These are phyloP conservation scores for Xylaria sp. DNA, from an alignment of 2,329 filamentous ascomycete species.

Conservation along the genomic window DNA sequence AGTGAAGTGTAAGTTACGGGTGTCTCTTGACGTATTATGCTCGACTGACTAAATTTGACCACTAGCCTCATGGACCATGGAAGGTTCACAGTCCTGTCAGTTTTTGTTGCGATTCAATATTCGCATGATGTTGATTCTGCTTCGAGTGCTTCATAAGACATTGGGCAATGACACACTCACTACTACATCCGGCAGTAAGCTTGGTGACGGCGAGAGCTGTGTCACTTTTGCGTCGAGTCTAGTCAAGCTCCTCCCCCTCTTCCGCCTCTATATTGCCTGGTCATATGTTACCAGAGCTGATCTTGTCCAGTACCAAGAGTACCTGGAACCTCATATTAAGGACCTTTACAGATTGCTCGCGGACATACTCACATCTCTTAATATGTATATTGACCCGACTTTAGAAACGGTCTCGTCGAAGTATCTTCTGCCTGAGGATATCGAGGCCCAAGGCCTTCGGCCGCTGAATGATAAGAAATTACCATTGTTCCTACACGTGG, in stretches of 20 bases:
- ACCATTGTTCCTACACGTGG: constrained; percentile 47
- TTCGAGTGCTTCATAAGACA: constrained; percentile 76
- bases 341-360: constrained; percentile 61
- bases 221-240: constrained; percentile 54
- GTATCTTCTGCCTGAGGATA: constrained; percentile 65
- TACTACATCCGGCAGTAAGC: constrained; percentile 41
- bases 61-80: constrained; percentile 60
- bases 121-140: constrained; percentile 77
- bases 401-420: constrained; percentile 54
- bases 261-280: constrained; percentile 67
- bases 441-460: constrained; percentile 48
- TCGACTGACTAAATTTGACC: constrained; percentile 35
- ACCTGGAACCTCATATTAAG: constrained; percentile 58
- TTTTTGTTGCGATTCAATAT: constrained; percentile 83
- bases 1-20: constrained; percentile 63
- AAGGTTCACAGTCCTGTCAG: constrained; percentile 62
- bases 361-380: constrained; percentile 61
- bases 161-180: constrained; percentile 62
- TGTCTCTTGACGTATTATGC: not conserved
- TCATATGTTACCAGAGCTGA: constrained; percentile 60
- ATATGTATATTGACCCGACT: constrained; percentile 55
- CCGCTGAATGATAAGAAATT: constrained; percentile 45
- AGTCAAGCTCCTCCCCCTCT: constrained; percentile 60
- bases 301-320: constrained; percentile 58
- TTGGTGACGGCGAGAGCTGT: constrained; percentile 40